These are phyloP conservation scores for Halenospora varia DNA, from an alignment of 495 filamentous ascomycete genomes.

Conservation along the genomic window DNA sequence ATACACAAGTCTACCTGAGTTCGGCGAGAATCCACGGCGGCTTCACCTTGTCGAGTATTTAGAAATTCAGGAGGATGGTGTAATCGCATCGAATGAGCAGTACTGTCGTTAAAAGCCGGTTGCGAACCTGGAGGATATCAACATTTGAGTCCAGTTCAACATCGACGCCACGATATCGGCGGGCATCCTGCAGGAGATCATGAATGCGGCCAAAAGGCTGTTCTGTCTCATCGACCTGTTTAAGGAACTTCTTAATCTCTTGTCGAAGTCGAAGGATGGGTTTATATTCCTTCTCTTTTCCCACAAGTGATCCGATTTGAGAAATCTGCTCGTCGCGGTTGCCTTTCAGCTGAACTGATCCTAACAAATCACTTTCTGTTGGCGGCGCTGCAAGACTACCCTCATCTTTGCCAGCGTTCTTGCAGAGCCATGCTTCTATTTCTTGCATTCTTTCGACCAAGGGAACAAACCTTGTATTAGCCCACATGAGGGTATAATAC, in stretches of 20 bases:
- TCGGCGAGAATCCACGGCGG: constrained; percentile 4
- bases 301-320: constrained; percentile 17
- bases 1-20: constrained; percentile 34
- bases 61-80: constrained; percentile 53
- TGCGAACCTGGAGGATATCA: constrained; percentile 43
- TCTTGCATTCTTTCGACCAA: constrained; percentile 34
- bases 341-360: constrained; percentile 25
- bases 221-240: constrained; percentile 46
- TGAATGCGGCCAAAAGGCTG: constrained; percentile 58
- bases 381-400: constrained; percentile 18
- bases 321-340: constrained; percentile 14
- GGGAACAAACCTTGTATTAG: constrained; percentile 43
- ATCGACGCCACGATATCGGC: constrained; percentile 32
- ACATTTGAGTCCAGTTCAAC: constrained; percentile 40
- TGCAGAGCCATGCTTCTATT: constrained; percentile 13
- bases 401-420: constrained; percentile 23
- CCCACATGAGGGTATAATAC: constrained; percentile 49
- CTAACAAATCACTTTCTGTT: constrained; percentile 19
- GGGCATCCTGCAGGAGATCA: constrained; percentile 46
- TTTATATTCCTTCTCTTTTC: constrained; percentile 34
- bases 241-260: constrained; percentile 38
- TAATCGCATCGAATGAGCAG: constrained; percentile 54
- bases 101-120: constrained; percentile 41
- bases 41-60: constrained; percentile 22
- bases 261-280: constrained; percentile 35